Base-by-base conservation (phyloP, 2,329 filamentous ascomycete species). In the Fusarium subglutinans region DNA sequence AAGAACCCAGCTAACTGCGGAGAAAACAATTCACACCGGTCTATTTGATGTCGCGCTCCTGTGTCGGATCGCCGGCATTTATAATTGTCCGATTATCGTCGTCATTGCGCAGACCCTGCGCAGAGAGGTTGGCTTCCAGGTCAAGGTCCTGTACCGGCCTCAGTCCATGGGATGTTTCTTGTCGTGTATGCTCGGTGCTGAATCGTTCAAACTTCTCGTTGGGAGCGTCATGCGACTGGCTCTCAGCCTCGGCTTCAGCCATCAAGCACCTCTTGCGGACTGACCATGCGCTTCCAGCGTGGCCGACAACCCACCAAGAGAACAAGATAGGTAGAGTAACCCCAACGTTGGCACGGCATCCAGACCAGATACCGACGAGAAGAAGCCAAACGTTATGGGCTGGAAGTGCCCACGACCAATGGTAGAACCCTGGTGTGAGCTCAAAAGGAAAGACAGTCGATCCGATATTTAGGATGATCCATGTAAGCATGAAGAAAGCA, bases 401-500 rank as follows among this genome's bases (percentile, higher is more conserved):
- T 10, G 70, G 70, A 12, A 73, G 40, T 12, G 64, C 63, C 59
- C 68, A 69, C 11, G 48, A 58, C 68, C 59, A 62, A 38, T 66
- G 63, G 24, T 51, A 73, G 53, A 72, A 73, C n/a, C 70, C 70
- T 6, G 70, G 48, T 1, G 56, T 51, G 12, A 73, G 70, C 13
- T 69, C 70, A n/a, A 72, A 72, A 10, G 70, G 70, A 20, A 55
- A 71, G 15, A 73, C 41, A 3, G 61, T 62, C 3, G 62, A 58
- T 12, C 63, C 51, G 10, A 72, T 45, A 24, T 72, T 73, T 8
- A 51, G 30, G 3, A 70, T 69, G 15, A 85, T 77, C 82, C 83
- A 85, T 3, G 81, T 80, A 3, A 86, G 74, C 1, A 86, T 63
- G 10, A 83, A 81, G 73, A 86, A 83, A 0, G 85, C 80, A 48